Conservation (phyloP, 306 rosid genomes). For the Casuarina glauca region DNA sequence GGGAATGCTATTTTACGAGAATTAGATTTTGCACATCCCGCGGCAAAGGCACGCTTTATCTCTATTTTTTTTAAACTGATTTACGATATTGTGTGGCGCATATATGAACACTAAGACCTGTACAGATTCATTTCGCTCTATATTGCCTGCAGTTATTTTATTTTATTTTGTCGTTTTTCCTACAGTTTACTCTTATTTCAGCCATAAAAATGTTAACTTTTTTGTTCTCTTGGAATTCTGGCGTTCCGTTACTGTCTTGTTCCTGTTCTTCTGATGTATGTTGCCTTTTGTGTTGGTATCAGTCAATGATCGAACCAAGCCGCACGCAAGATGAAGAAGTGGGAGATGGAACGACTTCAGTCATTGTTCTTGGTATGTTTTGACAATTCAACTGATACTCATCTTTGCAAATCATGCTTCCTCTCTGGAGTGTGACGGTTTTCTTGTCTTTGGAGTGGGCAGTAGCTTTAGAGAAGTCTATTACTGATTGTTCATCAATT, state of each 20-base stretch:
- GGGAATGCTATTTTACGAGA: constrained; percentile 97
- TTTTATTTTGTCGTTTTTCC: neutral
- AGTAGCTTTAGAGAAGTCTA: neutral
- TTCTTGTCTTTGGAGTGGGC: neutral
- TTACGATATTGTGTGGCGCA: constrained; percentile 14
- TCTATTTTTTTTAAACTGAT: neutral
- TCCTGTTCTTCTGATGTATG: constrained; percentile 19
- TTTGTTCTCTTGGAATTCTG: constrained; percentile 9
- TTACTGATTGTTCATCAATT: neutral
- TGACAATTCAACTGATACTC: neutral
- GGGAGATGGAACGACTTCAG: constrained; percentile 98
- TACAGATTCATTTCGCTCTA: too few species aligned
- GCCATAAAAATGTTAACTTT: neutral
- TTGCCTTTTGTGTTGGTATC: constrained; percentile 26
- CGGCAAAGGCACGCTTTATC: constrained; percentile 75
- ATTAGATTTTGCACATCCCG: constrained; percentile 93
- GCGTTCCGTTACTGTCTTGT: constrained; percentile 17
- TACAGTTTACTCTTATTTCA: neutral
- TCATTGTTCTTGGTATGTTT: constrained; percentile 86
- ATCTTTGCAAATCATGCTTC: neutral
- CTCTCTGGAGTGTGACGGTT: neutral
- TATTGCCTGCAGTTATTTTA: neutral
- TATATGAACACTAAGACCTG: too few species aligned
- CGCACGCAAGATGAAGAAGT: constrained; percentile 99
- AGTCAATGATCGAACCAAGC: constrained; percentile 97